Conservation (phyloP, 306 rosid species). For the Sicyos edulis region DNA sequence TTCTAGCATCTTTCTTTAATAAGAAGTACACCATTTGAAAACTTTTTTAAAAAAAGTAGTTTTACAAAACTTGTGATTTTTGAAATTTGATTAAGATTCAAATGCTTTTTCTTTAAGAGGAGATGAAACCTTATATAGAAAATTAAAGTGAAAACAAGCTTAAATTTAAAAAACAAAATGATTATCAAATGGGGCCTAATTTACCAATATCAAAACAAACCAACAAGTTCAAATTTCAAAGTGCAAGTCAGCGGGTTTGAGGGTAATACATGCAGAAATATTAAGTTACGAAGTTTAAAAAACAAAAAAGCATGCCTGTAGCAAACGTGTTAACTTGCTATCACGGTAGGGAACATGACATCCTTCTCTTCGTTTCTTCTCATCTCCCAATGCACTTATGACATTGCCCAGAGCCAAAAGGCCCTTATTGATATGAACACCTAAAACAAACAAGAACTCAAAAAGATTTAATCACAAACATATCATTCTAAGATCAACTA, state of each 20-base stretch:
- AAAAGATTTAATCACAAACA: neutral
- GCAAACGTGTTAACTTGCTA: slow-evolving; percentile 85
- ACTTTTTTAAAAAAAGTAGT: neutral
- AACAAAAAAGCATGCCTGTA: slow-evolving; percentile 50
- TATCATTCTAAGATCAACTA: neutral
- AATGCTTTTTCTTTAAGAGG: too few species aligned
- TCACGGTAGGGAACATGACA: slow-evolving; percentile 95
- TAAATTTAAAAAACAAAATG: too few species aligned
- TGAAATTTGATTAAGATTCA: too few species aligned
- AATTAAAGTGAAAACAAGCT: too few species aligned
- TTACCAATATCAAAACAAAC: neutral
- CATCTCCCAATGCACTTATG: slow-evolving; percentile 97
- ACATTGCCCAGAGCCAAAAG: slow-evolving; percentile 88
- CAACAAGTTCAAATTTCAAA: neutral
- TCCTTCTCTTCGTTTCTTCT: slow-evolving; percentile 90
- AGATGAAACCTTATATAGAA: too few species aligned
- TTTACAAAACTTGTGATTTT: too few species aligned
- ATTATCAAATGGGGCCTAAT: neutral
- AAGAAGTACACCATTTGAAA: neutral
- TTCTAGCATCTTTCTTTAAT: neutral
- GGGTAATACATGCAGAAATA: neutral
- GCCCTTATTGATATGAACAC: slow-evolving; percentile 95
- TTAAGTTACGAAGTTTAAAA: neutral
- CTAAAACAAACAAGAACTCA: slow-evolving; percentile 32
- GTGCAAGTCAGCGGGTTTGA: neutral